Percentiles rank a stretch among this genome's conserved stretches.
phyloP scores from a whole-genome alignment of 257 asterid genomes.

The Rauvolfia tetraphylla region DNA sequence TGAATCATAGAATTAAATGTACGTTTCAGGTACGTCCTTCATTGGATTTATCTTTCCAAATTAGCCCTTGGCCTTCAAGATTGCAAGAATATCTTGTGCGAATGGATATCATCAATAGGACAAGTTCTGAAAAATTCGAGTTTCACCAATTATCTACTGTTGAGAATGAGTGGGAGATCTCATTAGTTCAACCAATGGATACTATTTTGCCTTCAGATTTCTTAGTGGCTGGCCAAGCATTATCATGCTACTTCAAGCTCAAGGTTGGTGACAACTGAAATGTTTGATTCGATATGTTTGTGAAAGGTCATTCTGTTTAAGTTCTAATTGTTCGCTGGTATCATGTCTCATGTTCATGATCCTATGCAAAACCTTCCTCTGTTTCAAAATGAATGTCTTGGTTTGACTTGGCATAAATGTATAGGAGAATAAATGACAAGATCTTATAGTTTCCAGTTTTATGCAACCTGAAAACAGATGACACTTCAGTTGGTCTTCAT shows the following conservation, averaged over 20 bases:
- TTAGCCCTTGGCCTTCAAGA: constrained; percentile 74
- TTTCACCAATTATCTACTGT: constrained; percentile 84
- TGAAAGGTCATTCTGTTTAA: neutral
- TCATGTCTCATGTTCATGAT: neutral
- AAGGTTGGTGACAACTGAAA: constrained; percentile 55
- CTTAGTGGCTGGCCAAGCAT: constrained; percentile 81
- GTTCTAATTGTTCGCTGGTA: neutral
- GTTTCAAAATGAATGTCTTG: neutral
- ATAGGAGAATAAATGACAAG: neutral
- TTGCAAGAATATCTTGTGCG: constrained; percentile 79
- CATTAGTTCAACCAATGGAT: constrained; percentile 62
- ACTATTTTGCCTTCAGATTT: constrained; percentile 46
- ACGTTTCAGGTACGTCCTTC: constrained; percentile 77
- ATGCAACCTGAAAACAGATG: neutral
- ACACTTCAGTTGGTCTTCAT: neutral
- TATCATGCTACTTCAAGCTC: constrained; percentile 82
- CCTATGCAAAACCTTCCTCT: neutral
- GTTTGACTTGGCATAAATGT: neutral
- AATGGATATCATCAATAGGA: constrained; percentile 82
- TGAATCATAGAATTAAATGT: neutral
- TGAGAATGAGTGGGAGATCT: constrained; percentile 82
- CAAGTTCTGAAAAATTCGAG: constrained; percentile 74
- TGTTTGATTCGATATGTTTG: neutral
- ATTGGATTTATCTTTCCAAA: constrained; percentile 70
- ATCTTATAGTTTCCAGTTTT: neutral